Evolutionary conservation across 2,329 filamentous ascomycete species (phyloP).

Genomic region (Microsporum ferrugineum): DNA sequence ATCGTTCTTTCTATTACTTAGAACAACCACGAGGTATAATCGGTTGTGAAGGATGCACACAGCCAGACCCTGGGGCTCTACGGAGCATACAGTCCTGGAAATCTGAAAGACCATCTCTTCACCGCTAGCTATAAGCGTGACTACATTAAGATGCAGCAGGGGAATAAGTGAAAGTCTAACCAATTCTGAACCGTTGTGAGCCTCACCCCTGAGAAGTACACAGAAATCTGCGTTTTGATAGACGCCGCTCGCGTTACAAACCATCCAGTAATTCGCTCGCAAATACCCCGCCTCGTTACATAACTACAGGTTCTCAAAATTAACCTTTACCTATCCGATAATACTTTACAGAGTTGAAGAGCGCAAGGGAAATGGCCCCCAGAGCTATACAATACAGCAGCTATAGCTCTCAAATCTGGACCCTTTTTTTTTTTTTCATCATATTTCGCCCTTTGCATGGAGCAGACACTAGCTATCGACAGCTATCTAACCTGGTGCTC

Average conservation of each 20-base stretch:
- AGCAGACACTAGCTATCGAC: not conserved
- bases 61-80: not conserved
- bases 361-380: not conserved
- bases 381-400: not conserved
- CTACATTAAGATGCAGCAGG: not conserved
- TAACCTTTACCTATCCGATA: not conserved
- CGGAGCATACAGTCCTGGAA: not conserved
- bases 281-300: conserved; percentile 11
- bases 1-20: not conserved
- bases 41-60: not conserved
- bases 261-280: conserved; percentile 12
- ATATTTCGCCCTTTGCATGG: not conserved
- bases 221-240: not conserved
- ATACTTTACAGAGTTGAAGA: not conserved
- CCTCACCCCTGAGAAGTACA: conserved; percentile 5
- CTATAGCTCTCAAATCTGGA: not conserved
- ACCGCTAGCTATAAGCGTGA: not conserved
- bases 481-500: not conserved
- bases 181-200: conserved; percentile 4
- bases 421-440: not conserved
- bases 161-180: conserved; percentile 1
- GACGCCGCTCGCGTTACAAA: conserved; percentile 10
- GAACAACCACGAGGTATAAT: not conserved
- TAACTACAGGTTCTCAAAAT: not conserved
- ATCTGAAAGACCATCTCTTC: not conserved